Evolutionary conservation across 495 filamentous ascomycete species (phyloP).

Genomic region (Tuber calosporum): DNA sequence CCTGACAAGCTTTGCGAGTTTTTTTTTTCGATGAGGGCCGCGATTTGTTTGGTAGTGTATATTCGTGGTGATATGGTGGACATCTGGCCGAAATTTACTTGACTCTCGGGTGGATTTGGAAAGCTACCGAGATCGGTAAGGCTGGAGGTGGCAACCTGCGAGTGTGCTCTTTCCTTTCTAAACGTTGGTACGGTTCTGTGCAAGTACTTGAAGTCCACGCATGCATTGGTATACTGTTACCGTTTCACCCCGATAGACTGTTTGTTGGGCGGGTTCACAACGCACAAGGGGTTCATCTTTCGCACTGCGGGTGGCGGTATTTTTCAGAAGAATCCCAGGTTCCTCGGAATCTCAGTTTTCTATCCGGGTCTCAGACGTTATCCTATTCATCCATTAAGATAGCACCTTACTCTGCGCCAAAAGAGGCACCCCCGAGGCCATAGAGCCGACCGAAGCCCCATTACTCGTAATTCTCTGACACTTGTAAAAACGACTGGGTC

Average conservation of each 20-base stretch:
- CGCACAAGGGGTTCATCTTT: not conserved
- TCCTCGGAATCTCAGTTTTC: not conserved
- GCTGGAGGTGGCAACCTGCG: not conserved
- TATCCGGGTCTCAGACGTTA: not conserved
- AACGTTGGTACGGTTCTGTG: not conserved
- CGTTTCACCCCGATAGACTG: not conserved
- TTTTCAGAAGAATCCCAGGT: not conserved
- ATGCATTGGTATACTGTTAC: not conserved
- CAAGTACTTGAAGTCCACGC: not conserved
- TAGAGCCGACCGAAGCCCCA: not conserved
- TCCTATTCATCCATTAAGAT: not conserved
- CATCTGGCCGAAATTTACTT: not conserved
- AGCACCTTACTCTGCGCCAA: not conserved
- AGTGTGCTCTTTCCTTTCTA: not conserved
- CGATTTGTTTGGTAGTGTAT: not conserved
- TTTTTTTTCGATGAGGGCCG: not conserved
- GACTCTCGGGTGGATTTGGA: not conserved
- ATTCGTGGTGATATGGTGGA: not conserved
- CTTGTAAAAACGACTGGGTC: conserved; percentile 1
- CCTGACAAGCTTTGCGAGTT: not conserved
- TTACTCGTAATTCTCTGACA: too few relatives aligned
- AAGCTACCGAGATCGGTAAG: not conserved
- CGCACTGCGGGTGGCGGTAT: not conserved
- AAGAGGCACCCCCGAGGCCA: not conserved
- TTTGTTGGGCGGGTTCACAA: not conserved